phyloP scores from a whole-genome alignment of 176 grass and related monocot species.

The Typha latifolia region DNA sequence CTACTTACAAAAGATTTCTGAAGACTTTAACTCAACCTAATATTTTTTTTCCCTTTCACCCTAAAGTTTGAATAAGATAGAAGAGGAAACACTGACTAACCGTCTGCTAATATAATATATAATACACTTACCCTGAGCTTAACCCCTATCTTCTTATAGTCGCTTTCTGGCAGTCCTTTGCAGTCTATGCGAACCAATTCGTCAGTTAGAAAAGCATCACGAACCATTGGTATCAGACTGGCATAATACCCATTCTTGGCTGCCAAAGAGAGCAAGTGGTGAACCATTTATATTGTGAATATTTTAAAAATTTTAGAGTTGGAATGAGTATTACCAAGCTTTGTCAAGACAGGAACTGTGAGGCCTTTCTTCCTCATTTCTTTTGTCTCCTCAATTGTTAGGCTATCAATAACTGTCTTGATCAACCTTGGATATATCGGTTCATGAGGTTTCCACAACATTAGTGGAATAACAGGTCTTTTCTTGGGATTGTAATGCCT shows the following conservation, averaged over 20 bases:
- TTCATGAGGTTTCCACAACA: conserved; percentile 91
- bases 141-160: conserved; percentile 88
- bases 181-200: conserved; percentile 79
- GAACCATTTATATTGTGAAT: conserved; percentile 10
- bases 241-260: conserved; percentile 89
- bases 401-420: conserved; percentile 66
- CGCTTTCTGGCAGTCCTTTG: conserved; percentile 58
- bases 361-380: conserved; percentile 77
- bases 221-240: conserved; percentile 57
- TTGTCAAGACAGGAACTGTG: conserved; percentile 52
- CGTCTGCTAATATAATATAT: too few relatives aligned
- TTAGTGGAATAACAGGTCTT: conserved; percentile 69
- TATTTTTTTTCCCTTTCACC: too few relatives aligned
- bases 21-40: too few relatives aligned
- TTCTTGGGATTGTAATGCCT: conserved; percentile 80
- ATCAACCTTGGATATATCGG: conserved; percentile 73
- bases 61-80: too few relatives aligned
- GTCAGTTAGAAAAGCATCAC: conserved; percentile 59
- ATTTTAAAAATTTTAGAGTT: neutral
- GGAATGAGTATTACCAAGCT: conserved; percentile 46
- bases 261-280: conserved; percentile 23
- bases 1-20: too few relatives aligned
- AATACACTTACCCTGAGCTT: conserved; percentile 68
- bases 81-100: too few relatives aligned
- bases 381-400: conserved; percentile 73